phyloP scores from a whole-genome alignment of 768 basidiomycete species.

The Agaricus sinodeliciosus region DNA sequence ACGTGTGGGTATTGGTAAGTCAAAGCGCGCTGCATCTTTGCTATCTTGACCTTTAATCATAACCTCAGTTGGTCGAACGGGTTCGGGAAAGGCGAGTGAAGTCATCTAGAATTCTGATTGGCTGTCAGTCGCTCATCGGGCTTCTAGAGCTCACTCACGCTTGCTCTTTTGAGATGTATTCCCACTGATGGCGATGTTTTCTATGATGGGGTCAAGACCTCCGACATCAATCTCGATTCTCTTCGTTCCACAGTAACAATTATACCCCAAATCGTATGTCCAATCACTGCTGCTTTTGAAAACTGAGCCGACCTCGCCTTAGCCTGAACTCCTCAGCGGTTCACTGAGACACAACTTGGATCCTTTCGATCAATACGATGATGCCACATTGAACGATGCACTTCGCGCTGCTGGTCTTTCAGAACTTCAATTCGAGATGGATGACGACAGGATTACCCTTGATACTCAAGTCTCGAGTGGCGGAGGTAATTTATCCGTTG shows the following conservation, averaged over 20 bases:
- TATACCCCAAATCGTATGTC: constrained; percentile 36
- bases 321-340: constrained; percentile 26
- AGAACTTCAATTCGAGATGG: constrained; percentile 30
- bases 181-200: constrained; percentile 45
- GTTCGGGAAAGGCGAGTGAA: constrained; percentile 29
- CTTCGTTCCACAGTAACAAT: constrained; percentile 52
- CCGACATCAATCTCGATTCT: constrained; percentile 43
- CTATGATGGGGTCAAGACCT: constrained; percentile 44
- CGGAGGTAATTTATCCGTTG: constrained; percentile 65
- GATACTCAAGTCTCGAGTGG: constrained; percentile 39
- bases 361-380: constrained; percentile 50
- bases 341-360: constrained; percentile 55
- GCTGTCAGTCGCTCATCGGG: not conserved
- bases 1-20: constrained; percentile 44
- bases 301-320: not conserved
- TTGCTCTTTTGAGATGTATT: constrained; percentile 48
- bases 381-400: constrained; percentile 31
- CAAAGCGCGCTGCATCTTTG: not conserved
- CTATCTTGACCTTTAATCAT: not conserved
- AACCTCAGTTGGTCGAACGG: constrained; percentile 31
- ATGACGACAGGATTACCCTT: constrained; percentile 42
- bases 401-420: constrained; percentile 30
- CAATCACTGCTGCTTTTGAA: not conserved
- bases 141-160: constrained; percentile 27
- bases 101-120: not conserved